Conservation (phyloP, 2,329 filamentous ascomycete genomes). For the Alternaria sp. region DNA sequence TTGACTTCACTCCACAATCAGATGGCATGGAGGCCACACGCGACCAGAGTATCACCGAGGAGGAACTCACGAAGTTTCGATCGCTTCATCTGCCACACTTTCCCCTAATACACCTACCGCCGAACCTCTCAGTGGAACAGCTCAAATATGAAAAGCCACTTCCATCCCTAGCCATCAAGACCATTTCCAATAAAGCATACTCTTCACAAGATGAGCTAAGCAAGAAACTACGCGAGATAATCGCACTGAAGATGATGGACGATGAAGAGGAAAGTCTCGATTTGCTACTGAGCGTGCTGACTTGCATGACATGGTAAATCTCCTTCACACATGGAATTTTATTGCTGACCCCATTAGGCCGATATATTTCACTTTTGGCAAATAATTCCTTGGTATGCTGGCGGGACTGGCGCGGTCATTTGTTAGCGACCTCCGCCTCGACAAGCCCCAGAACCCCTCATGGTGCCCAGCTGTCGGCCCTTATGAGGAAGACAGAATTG, state of each 20-base stretch:
- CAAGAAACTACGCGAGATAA: constrained; percentile 22
- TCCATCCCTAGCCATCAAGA: constrained; percentile 29
- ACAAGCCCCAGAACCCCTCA: constrained; percentile 20
- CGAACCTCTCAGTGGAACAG: constrained; percentile 16
- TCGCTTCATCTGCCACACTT: constrained; percentile 21
- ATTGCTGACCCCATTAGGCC: constrained; percentile 21
- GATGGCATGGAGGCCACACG: no score
- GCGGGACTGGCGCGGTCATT: constrained; percentile 28
- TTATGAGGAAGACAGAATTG: constrained; percentile 8
- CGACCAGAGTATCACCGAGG: no score
- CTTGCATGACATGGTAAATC: constrained; percentile 32
- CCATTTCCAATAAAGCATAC: constrained; percentile 26
- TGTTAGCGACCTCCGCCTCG: constrained; percentile 32
- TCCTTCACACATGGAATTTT: not conserved
- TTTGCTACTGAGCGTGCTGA: constrained; percentile 31
- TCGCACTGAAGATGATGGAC: constrained; percentile 33
- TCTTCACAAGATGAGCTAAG: constrained; percentile 27
- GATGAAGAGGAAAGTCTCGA: constrained; percentile 37
- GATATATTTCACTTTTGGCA: constrained; percentile 28
- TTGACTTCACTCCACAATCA: constrained; percentile 16
- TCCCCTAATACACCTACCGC: constrained; percentile 24
- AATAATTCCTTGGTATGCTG: constrained; percentile 30
- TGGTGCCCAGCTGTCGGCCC: constrained; percentile 19
- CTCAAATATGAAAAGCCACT: constrained; percentile 21
- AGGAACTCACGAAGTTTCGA: constrained; percentile 16